Evolutionary conservation across 345 rosid genomes (phyloP), one percentile per base, ranked within the genome.

Genomic region (Syzygium grande): DNA sequence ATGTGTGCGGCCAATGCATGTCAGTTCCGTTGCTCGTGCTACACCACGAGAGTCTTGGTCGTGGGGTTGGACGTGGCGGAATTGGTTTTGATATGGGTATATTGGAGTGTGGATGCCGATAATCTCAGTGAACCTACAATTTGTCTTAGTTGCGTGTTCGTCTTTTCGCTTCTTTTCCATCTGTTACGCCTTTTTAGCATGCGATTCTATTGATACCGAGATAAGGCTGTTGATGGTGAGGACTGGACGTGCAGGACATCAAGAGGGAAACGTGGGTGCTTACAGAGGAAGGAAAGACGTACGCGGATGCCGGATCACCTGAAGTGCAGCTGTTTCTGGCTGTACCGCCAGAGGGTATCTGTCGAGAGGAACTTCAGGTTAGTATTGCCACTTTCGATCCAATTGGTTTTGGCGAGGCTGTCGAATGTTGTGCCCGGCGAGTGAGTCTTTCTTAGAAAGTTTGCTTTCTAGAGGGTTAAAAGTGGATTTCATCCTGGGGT

Each of bases 281-380:
- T 84, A 96, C 99, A 1, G 96, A 94, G 41, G 99, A 97, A 90
- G 99, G 99, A 10, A 91, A 91, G 87, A 94, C 91, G 54, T 97
- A 97, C 88, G 95, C 95, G 9, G 94, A 89, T 1, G 92, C 93
- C 85, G 98, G 98, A 34, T 94, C 99, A 1, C 99, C 99, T 8
- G 98, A 97, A 87, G 91, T 93, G 25, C 98, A 95, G 41, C 91
- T 96, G 52, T 96, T 96, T 90, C 89, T 91, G 91, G 98, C 98
- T 55, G 87, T 94, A 85, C 94, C 98, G 6, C 84, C 86, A 0
- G 93, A 92, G 90, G 97, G 97, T 91, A 94, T 94, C 46, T 51
- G 95, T 4, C 94, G 94, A 80, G 96, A 93, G 27, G 98, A 95
- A 77, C 89, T 97, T 43, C 94, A 94, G 96, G 98, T 95, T 88